Evolutionary conservation across 805 yeast species (phyloP).

Genomic region (Citeromyces nyonsensis): DNA sequence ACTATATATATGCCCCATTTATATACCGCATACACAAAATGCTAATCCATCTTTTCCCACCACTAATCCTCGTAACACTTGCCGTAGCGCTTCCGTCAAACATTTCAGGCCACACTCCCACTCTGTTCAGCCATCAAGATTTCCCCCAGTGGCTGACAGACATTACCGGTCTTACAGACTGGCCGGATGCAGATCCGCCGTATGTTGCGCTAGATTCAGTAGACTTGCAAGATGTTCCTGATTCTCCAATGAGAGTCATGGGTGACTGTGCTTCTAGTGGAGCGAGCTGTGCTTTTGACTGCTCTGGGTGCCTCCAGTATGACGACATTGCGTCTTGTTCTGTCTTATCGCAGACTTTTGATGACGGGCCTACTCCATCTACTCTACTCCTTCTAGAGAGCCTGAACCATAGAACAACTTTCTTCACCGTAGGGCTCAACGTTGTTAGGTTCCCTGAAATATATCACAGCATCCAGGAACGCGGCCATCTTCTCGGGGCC

Average conservation of each 20-base stretch:
- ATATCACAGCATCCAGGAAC: slow-evolving; percentile 33
- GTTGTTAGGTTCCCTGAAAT: slow-evolving; percentile 65
- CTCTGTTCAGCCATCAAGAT: slow-evolving; percentile 4
- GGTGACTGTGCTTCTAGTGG: slow-evolving; percentile 44
- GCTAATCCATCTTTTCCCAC: background rate
- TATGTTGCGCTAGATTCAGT: slow-evolving; percentile 70
- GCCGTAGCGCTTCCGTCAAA: background rate
- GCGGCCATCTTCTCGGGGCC: slow-evolving; percentile 71
- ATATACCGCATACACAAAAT: background rate
- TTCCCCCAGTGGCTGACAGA: slow-evolving; percentile 72
- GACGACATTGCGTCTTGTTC: slow-evolving; percentile 74
- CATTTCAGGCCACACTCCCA: background rate
- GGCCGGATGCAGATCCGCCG: slow-evolving; percentile 89
- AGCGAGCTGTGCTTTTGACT: slow-evolving; percentile 69
- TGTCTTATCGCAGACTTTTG: slow-evolving; percentile 73
- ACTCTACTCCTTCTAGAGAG: slow-evolving; percentile 44
- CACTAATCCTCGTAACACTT: background rate
- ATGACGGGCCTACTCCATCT: slow-evolving; percentile 81
- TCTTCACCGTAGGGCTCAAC: slow-evolving; percentile 76
- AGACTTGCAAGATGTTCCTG: slow-evolving; percentile 36
- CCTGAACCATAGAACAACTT: slow-evolving; percentile 48
- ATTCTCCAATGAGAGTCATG: slow-evolving; percentile 27
- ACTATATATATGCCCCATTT: background rate
- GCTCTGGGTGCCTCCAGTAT: slow-evolving; percentile 57
- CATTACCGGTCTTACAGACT: slow-evolving; percentile 53